These are phyloP conservation scores for Monosporascus sp. DNA, from an alignment of 2,329 filamentous ascomycete species.

Conservation along the genomic window DNA sequence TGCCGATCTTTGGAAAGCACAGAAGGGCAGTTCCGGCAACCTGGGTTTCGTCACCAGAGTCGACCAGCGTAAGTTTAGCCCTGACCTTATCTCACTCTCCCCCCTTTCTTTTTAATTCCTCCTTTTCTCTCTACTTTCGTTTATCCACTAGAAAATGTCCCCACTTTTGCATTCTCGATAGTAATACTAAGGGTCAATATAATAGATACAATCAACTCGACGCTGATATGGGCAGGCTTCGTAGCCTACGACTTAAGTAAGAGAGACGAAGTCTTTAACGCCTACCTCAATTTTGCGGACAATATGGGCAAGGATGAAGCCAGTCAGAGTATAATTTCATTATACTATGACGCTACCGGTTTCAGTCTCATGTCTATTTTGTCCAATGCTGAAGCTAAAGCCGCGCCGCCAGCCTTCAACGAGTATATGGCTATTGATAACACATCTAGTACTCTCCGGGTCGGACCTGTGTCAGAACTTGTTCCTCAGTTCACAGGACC, in stretches of 20 bases:
- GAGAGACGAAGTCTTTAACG: conserved; percentile 16
- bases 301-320: conserved; percentile 3
- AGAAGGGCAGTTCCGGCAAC: conserved; percentile 37
- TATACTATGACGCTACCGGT: conserved; percentile 24
- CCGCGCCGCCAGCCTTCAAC: conserved; percentile 24
- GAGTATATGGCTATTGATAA: conserved; percentile 18
- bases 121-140: too few species aligned
- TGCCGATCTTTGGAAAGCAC: conserved; percentile 32
- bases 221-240: conserved; percentile 30
- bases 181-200: not conserved
- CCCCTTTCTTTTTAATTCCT: not conserved
- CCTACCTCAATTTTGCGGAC: conserved; percentile 11
- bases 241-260: conserved; percentile 22
- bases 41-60: conserved; percentile 26
- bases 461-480: conserved; percentile 21
- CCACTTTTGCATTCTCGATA: too few species aligned
- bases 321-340: conserved; percentile 25
- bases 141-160: too few species aligned
- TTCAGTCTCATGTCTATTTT: conserved; percentile 20
- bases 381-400: conserved; percentile 24
- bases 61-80: conserved; percentile 1
- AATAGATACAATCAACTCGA: conserved; percentile 14
- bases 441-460: conserved; percentile 22
- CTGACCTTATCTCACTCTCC: not conserved
- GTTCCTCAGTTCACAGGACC: conserved; percentile 23